Evolutionary conservation across 164 flowering plant genomes (phyloP).

Genomic region (Kingdonia uniflora): DNA sequence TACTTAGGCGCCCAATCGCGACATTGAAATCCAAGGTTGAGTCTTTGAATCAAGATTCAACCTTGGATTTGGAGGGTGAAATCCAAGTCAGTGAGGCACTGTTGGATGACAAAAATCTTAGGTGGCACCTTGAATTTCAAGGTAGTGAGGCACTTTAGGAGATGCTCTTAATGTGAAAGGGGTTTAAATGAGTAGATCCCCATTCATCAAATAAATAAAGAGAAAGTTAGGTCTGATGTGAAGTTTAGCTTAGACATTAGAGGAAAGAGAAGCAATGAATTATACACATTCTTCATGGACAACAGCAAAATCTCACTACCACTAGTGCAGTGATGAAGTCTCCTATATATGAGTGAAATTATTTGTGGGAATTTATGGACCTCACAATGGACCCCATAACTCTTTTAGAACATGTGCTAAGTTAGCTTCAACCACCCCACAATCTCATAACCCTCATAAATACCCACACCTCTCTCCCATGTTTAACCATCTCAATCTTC

Average conservation of each 20-base stretch:
- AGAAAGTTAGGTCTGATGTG: not conserved
- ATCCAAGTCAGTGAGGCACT: too few species aligned
- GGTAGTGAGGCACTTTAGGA: too few species aligned
- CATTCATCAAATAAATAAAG: not conserved
- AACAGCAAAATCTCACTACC: slow-evolving; percentile 26
- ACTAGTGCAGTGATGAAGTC: not conserved
- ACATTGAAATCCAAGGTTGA: too few species aligned
- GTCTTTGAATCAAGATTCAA: too few species aligned
- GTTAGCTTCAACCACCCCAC: slow-evolving; percentile 8
- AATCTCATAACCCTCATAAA: slow-evolving; percentile 14
- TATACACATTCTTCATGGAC: slow-evolving; percentile 9
- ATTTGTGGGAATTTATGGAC: too few species aligned
- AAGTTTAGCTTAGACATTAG: not conserved
- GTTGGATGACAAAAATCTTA: too few species aligned
- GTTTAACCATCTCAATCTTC: not conserved
- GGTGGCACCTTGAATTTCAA: too few species aligned
- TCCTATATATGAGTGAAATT: not conserved
- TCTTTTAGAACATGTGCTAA: slow-evolving; percentile 8
- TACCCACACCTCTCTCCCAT: not conserved
- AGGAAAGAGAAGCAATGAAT: not conserved
- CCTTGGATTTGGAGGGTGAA: too few species aligned
- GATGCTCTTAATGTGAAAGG: slow-evolving; percentile 1
- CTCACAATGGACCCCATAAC: too few species aligned
- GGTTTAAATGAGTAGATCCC: slow-evolving; percentile 1
- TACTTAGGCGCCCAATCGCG: too few species aligned